Percentiles rank a stretch among this genome's conserved stretches.
phyloP scores from a whole-genome alignment of 441 rosid genomes.

The Aquilaria agallochum region DNA sequence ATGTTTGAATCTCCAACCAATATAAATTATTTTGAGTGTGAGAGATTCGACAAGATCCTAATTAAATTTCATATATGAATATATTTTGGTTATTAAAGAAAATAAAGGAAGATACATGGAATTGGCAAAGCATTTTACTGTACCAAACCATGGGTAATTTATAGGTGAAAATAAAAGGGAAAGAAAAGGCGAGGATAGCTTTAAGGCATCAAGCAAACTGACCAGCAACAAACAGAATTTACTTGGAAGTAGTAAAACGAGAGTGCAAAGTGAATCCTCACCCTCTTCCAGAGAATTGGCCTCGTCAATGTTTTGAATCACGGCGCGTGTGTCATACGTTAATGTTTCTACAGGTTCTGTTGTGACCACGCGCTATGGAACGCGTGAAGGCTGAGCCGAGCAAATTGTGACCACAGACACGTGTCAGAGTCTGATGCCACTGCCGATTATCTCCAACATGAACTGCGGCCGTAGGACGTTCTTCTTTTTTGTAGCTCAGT shows the following conservation, averaged over 20 bases:
- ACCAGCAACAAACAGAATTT: background rate
- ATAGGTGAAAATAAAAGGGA: no score
- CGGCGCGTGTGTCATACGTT: background rate
- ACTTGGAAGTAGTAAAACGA: constrained; percentile 15
- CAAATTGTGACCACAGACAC: constrained; percentile 16
- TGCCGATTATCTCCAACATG: constrained; percentile 25
- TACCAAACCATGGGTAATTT: no score
- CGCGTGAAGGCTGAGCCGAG: background rate
- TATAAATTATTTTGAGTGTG: no score
- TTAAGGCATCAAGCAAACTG: no score
- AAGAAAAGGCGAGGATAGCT: no score
- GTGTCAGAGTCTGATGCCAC: constrained; percentile 24
- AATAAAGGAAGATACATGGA: no score
- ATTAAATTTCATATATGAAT: no score
- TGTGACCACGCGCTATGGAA: background rate
- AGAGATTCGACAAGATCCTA: no score
- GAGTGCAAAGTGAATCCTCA: background rate
- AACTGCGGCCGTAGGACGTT: constrained; percentile 24
- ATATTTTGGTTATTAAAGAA: no score
- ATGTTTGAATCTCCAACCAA: no score
- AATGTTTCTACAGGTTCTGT: background rate
- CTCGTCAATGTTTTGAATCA: background rate
- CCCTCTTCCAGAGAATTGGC: background rate
- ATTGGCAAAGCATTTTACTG: no score
- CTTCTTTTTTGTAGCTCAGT: constrained; percentile 18